Percentiles rank a stretch among this genome's conserved stretches.
Conservation (phyloP, 345 rosid genomes). For the Heritiera fomes region DNA sequence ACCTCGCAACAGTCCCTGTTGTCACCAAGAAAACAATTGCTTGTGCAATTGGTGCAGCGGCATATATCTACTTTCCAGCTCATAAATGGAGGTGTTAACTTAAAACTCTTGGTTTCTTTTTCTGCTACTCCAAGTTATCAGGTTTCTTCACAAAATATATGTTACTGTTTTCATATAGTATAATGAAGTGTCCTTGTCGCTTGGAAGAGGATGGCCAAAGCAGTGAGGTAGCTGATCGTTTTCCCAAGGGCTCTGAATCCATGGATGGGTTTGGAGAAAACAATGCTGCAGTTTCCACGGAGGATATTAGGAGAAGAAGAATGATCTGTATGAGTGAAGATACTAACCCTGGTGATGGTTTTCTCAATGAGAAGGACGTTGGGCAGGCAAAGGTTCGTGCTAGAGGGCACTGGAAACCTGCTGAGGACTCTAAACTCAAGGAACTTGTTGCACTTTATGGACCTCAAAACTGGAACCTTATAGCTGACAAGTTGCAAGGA, state of each 20-base stretch:
- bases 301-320: conserved; percentile 1
- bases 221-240: conserved; percentile 1
- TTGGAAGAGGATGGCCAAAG: conserved; percentile 14
- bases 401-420: conserved; percentile 50
- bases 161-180: conserved; percentile 17
- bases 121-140: conserved; percentile 4
- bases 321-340: neutral
- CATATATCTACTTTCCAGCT: conserved; percentile 14
- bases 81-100: conserved; percentile 30
- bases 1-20: conserved; percentile 37
- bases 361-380: conserved; percentile 6
- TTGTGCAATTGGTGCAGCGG: conserved; percentile 12
- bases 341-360: conserved; percentile 8
- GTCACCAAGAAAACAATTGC: conserved; percentile 22
- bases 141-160: conserved; percentile 2
- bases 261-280: conserved; percentile 28
- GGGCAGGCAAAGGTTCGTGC: conserved; percentile 31
- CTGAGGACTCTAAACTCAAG: conserved; percentile 45
- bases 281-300: conserved; percentile 21
- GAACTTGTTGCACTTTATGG: conserved; percentile 48
- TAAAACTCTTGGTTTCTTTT: conserved; percentile 24
- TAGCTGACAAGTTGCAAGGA: conserved; percentile 45
- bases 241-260: neutral
- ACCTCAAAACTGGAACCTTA: conserved; percentile 49
- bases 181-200: conserved; percentile 28